Evolutionary conservation across 371 early-diverging fungal species (phyloP).

Genomic region (Smittium mucronatum): DNA sequence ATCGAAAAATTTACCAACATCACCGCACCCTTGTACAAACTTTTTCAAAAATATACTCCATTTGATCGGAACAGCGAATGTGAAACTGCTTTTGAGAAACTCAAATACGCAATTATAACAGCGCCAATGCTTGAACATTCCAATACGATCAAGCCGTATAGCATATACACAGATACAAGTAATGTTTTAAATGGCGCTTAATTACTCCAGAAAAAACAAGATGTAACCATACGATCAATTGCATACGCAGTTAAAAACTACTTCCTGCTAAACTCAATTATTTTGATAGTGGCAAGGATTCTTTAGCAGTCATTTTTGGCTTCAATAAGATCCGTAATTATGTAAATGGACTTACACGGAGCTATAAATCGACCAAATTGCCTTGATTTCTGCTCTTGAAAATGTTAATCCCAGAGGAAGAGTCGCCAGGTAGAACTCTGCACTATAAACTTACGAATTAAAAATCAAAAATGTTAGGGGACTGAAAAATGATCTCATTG

Average conservation of each 20-base stretch:
- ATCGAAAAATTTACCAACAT: slow-evolving; percentile 18
- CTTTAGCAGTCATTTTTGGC: not conserved
- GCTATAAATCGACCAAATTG: not conserved
- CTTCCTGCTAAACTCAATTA: not conserved
- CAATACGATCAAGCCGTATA: slow-evolving; percentile 12
- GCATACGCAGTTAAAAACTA: not conserved
- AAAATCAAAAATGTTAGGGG: not conserved
- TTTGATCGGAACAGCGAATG: not conserved
- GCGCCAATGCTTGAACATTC: slow-evolving; percentile 1
- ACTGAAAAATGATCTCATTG: not conserved
- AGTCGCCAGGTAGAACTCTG: not conserved
- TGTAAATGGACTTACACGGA: not conserved
- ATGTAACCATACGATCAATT: not conserved
- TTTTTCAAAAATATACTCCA: not conserved
- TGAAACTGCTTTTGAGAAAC: not conserved
- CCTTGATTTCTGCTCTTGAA: not conserved
- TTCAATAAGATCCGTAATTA: not conserved
- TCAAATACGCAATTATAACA: not conserved
- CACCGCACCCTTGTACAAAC: slow-evolving; percentile 19
- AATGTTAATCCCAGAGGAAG: not conserved
- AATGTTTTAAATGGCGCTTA: slow-evolving; percentile 13
- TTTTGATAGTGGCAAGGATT: not conserved
- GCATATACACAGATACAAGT: slow-evolving; percentile 39
- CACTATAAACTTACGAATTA: not conserved
- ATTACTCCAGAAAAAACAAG: slow-evolving; percentile 4